Evolutionary conservation across 2,329 filamentous ascomycete species (phyloP).

Genomic region (Fusarium subtropicale): DNA sequence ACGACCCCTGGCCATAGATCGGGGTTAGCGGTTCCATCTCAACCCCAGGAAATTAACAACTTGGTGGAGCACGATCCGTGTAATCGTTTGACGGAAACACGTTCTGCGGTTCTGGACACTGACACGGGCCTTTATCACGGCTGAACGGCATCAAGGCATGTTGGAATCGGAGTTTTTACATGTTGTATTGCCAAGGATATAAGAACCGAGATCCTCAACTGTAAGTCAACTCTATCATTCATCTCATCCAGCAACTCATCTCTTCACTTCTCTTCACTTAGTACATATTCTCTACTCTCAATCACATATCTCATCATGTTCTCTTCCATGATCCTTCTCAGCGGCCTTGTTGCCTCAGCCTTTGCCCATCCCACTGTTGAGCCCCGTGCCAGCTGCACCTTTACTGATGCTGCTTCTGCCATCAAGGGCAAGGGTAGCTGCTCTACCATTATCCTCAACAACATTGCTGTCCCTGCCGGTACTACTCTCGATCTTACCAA

Average conservation of each 20-base stretch:
- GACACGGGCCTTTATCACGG: slow-evolving; percentile 20
- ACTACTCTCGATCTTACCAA: slow-evolving; percentile 68
- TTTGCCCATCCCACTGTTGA: slow-evolving; percentile 42
- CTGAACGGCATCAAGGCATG: slow-evolving; percentile 18
- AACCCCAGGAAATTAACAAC: slow-evolving; percentile 13
- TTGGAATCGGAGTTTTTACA: not conserved
- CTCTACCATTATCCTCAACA: slow-evolving; percentile 64
- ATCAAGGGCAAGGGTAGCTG: slow-evolving; percentile 63
- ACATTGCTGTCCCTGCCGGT: slow-evolving; percentile 67
- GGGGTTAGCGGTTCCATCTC: slow-evolving; percentile 15
- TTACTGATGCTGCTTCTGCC: slow-evolving; percentile 62
- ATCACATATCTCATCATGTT: slow-evolving; percentile 19
- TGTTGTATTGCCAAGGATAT: not conserved
- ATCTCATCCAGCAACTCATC: not conserved
- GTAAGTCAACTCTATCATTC: not conserved
- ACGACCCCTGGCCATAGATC: not conserved
- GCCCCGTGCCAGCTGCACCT: slow-evolving; percentile 60
- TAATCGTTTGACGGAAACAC: not conserved
- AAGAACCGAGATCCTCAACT: not conserved
- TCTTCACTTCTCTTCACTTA: slow-evolving; percentile 15
- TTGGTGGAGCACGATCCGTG: slow-evolving; percentile 10
- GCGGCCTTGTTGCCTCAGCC: slow-evolving; percentile 45
- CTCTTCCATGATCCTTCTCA: slow-evolving; percentile 43
- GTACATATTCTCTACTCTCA: not conserved
- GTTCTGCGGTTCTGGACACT: not conserved